Evolutionary conservation across 2,329 filamentous ascomycete genomes (phyloP).

Genomic region (Fusarium solani-melongenae): DNA sequence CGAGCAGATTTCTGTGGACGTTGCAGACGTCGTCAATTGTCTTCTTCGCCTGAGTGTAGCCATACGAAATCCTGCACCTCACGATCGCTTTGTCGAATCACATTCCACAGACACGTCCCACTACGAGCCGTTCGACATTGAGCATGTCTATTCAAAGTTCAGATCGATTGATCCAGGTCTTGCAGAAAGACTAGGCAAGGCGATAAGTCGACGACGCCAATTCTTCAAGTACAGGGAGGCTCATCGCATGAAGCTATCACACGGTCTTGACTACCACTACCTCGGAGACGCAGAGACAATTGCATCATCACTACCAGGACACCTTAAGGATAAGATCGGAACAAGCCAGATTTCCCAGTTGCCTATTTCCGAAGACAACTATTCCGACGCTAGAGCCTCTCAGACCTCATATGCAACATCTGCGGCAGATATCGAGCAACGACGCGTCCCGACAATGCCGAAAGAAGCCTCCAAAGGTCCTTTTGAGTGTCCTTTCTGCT

Average conservation of each 20-base stretch:
- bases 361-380: accelerated
- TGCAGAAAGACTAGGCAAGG: neutral
- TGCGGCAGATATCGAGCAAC: accelerated
- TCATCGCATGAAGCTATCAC: neutral
- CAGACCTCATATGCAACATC: slow-evolving; percentile 2
- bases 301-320: neutral
- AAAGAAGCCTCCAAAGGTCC: neutral
- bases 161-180: accelerated
- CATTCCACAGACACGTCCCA: accelerated
- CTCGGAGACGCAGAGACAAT: neutral
- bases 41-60: neutral
- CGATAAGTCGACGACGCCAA: neutral
- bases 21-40: slow-evolving; percentile 6
- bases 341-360: accelerated
- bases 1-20: neutral
- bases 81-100: slow-evolving; percentile 4
- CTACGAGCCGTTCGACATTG: slow-evolving; percentile 8
- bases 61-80: slow-evolving; percentile 15
- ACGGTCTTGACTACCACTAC: accelerated
- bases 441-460: neutral
- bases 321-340: accelerated
- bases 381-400: neutral
- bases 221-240: slow-evolving; percentile 23
- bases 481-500: slow-evolving; percentile 15
- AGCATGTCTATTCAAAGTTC: slow-evolving; percentile 6